Percentiles rank a stretch among this genome's conserved stretches.
Conservation (phyloP, 148 eudicot species). For the Heliosperma pusillum region DNA sequence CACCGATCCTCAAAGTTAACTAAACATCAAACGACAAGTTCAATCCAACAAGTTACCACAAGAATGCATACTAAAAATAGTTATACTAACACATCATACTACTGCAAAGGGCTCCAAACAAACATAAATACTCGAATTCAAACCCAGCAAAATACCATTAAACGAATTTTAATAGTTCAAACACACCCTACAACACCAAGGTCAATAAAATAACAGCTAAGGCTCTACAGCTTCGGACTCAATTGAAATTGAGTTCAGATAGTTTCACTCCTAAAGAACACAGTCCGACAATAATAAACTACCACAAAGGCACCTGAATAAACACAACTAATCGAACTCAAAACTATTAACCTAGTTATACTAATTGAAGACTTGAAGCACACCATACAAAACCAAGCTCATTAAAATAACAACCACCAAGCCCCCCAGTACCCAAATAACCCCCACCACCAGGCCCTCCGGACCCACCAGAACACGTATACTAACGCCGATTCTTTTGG, state of each 20-base stretch:
- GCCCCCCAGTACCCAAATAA: conserved; percentile 21
- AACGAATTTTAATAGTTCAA: background rate
- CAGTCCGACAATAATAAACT: background rate
- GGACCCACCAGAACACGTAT: background rate
- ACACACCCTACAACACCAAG: background rate
- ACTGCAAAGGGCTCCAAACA: too few species aligned
- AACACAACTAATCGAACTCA: background rate
- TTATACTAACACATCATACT: too few species aligned
- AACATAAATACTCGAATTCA: background rate
- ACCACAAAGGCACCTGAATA: background rate
- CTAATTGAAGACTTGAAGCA: too few species aligned
- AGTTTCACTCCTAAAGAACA: too few species aligned
- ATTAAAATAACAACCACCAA: conserved; percentile 15
- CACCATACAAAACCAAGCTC: background rate
- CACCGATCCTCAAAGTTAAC: too few species aligned
- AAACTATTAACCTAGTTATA: too few species aligned
- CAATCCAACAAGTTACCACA: background rate
- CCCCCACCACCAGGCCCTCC: conserved; percentile 18
- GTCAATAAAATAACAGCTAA: too few species aligned
- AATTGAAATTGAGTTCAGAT: too few species aligned
- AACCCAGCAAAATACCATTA: background rate
- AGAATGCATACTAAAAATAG: background rate
- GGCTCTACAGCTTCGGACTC: too few species aligned
- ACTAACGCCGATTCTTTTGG: too few species aligned
- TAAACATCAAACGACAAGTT: too few species aligned